Base-by-base conservation (phyloP, 164 flowering plant species). In the Nymphaea colorata region DNA sequence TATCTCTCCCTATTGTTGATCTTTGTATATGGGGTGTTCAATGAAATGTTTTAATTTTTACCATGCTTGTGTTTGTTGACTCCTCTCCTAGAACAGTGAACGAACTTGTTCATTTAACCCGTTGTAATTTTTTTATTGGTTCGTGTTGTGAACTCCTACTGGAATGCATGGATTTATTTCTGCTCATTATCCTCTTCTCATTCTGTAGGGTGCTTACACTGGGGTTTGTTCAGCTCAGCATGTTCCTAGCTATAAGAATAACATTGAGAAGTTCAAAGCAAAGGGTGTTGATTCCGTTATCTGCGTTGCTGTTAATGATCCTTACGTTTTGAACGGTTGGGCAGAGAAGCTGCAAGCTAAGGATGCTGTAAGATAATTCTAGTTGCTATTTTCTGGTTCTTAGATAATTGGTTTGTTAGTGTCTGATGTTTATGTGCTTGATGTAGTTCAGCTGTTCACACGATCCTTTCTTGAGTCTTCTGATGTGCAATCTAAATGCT, bases 301-400 rank as follows among this genome's bases (percentile, higher is more conserved):
- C 47, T 94, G 99, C 79, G 98, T 94, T 2, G 78, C 99, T 66
- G 87, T 94, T 55, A 94, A 94, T 82, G 99, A 94, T 79, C 99
- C 99, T 25, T 94, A 90, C 73, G 75, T 67, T 57, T 10, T 94
- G 84, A 87, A 94, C 74, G 99, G 84, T 55, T 94, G 98, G 99
- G 99, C 96, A 36, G 89, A 88, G 76, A 91, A 84, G 73, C 83
- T 94, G 60, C 74, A 84, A 69, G 96, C 96, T 51, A 85, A 88
- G 70, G 90, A 94, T 61, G 82, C 83, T 69, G 98, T 90, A 81
- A 82, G 89, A 77, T 45, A 45, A 5, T 45, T 45, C 53, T 5
- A 45, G 53, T 45, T 45, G 5, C 0, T 5, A 5, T 45, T 5
- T 45, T 10, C 53, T 45, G 5, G 5, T 45, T 45, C 7, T 45